Percentiles rank a stretch among this genome's conserved stretches.
These are phyloP conservation scores for Galeopsis tetrahit DNA, from an alignment of 257 asterid genomes.

Conservation along the genomic window DNA sequence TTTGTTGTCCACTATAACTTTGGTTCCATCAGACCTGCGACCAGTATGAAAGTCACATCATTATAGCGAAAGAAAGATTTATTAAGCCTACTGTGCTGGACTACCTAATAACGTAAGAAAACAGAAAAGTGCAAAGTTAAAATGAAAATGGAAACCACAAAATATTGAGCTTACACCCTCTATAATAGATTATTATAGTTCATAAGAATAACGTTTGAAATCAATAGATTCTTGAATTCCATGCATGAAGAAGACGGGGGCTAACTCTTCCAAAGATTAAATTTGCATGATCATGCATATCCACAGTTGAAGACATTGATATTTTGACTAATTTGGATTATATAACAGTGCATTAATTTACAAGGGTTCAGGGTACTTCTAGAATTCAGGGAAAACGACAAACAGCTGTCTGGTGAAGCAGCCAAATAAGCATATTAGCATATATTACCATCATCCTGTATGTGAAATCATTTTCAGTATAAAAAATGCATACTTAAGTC, in stretches of 20 bases:
- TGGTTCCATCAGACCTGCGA: constrained; percentile 87
- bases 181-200: neutral
- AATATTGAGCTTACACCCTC: constrained; percentile 4
- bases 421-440: neutral
- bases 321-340: neutral
- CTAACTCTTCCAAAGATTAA: neutral
- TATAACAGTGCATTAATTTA: neutral
- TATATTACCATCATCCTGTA: neutral
- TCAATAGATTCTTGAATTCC: neutral
- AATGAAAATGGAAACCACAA: neutral
- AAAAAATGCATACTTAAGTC: neutral
- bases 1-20: constrained; percentile 80
- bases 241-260: neutral
- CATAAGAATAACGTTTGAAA: neutral
- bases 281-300: neutral
- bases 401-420: constrained; percentile 15
- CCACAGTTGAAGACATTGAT: constrained; percentile 6
- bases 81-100: neutral
- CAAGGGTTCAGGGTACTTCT: constrained; percentile 1
- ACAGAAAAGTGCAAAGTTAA: neutral
- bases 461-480: neutral
- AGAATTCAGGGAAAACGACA: constrained; percentile 1
- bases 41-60: constrained; percentile 32
- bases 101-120: neutral
- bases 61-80: constrained; percentile 6